Evolutionary conservation across 2,329 filamentous ascomycete genomes (phyloP), one percentile per base, ranked within the genome.

Genomic region (Phialocephala sp.): DNA sequence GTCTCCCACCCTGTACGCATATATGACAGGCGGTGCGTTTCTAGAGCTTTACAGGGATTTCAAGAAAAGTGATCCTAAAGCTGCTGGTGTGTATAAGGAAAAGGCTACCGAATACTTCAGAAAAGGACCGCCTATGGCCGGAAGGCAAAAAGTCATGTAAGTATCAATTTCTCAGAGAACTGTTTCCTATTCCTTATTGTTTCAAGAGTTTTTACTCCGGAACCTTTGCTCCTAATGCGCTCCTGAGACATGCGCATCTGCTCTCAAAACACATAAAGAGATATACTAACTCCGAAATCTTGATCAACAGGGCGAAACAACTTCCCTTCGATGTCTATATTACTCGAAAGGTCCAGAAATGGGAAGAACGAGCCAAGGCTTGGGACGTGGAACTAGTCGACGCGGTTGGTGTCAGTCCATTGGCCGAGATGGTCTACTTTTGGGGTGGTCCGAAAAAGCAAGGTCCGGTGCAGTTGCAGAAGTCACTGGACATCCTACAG

Each of bases 401-500:
- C 72, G 93, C 91, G 0, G 83, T 96, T 9, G 93, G 93, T 0
- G 84, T 92, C 2, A 91, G 89, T 66, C 95, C 95, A 0, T 82
- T 92, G 0, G 87, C 93, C 73, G 95, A 98, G 80, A 97, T 98
- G 91, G 89, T 91, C 14, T 97, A 94, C 77, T 88, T 98, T 72
- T 98, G 94, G 94, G 94, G 92, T 74, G 94, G 94, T 0, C 88
- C 87, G 72, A 94, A 92, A 78, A 88, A 93, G 62, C 96, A 97
- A 92, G 82, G 85, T 1, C 72, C 79, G 0, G 79, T 80, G 0
- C 86, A 94, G 66, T 81, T 97, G 15, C 81, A 90, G 57, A 79
- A 82, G 50, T 91, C 88, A 0, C 76, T 92, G 43, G 78, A 76
- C 0, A 84, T 85, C n/a, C 79, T 97, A 12, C 80, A 82, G 0